Evolutionary conservation across 768 basidiomycete genomes (phyloP).

Genomic region (Grammothele lineata): DNA sequence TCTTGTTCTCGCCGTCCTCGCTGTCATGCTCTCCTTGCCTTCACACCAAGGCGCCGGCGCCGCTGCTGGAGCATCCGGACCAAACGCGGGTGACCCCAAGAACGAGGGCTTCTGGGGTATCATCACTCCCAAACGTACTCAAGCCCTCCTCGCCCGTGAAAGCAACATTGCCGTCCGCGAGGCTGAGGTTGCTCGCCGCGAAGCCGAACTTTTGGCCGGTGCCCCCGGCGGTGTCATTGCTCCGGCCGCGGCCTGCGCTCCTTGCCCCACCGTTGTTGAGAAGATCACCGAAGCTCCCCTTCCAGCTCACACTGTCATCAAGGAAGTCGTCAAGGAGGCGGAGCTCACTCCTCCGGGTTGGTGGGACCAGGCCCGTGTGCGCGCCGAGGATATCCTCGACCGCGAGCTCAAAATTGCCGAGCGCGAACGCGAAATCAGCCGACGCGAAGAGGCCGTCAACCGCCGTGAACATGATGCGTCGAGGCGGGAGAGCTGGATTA

Average conservation of each 20-base stretch:
- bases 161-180: constrained; percentile 77
- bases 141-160: constrained; percentile 76
- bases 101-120: constrained; percentile 61
- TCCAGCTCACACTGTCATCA: constrained; percentile 77
- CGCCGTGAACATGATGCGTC: constrained; percentile 84
- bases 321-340: constrained; percentile 83
- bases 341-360: constrained; percentile 77
- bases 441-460: constrained; percentile 81
- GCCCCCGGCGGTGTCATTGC: constrained; percentile 76
- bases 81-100: constrained; percentile 29
- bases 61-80: constrained; percentile 24
- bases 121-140: constrained; percentile 78
- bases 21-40: constrained; percentile 86
- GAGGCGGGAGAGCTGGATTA: constrained; percentile 85
- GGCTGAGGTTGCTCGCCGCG: constrained; percentile 84
- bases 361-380: constrained; percentile 61
- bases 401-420: constrained; percentile 84
- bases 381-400: constrained; percentile 78
- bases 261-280: constrained; percentile 51
- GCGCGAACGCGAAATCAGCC: constrained; percentile 80
- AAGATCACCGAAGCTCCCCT: constrained; percentile 49
- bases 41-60: constrained; percentile 36
- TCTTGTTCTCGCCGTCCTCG: constrained; percentile 81
- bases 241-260: constrained; percentile 54
- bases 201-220: constrained; percentile 79